A percentile compares a stretch with the other conserved stretches of the same genome.
Evolutionary conservation across 805 yeast genomes (phyloP).

Genomic region (Saccharomycopsis sp.): DNA sequence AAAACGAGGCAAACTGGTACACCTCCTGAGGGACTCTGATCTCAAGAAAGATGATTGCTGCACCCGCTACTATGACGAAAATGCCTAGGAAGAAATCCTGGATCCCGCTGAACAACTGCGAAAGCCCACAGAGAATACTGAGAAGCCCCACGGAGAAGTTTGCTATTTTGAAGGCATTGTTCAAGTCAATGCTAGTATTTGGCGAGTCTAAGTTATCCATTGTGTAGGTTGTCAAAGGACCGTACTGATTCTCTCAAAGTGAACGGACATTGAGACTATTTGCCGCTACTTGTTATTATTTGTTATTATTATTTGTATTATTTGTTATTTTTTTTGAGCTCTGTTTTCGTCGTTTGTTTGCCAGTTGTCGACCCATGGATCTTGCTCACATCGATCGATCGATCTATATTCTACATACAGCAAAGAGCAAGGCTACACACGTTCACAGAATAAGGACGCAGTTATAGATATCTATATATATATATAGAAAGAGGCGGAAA

Average conservation of each 20-base stretch:
- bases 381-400: no score
- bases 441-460: no score
- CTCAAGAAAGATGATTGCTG: constrained; percentile 42
- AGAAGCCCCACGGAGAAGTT: constrained; percentile 51
- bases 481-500: background rate
- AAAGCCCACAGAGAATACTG: constrained; percentile 27
- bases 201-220: constrained; percentile 14
- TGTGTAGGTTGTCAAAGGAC: background rate
- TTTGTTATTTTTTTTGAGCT: no score
- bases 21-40: constrained; percentile 48
- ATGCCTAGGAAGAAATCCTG: constrained; percentile 52
- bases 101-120: constrained; percentile 33
- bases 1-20: constrained; percentile 58
- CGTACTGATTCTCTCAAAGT: no score
- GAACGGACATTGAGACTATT: background rate
- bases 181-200: constrained; percentile 11
- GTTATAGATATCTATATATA: background rate
- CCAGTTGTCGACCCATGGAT: no score
- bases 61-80: constrained; percentile 51
- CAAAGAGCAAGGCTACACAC: no score
- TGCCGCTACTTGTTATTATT: background rate
- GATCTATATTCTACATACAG: no score
- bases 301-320: no score
- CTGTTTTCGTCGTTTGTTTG: no score
- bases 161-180: constrained; percentile 38